phyloP scores from a whole-genome alignment of 176 grass and related monocot species.

The Tillandsia fasciculata region DNA sequence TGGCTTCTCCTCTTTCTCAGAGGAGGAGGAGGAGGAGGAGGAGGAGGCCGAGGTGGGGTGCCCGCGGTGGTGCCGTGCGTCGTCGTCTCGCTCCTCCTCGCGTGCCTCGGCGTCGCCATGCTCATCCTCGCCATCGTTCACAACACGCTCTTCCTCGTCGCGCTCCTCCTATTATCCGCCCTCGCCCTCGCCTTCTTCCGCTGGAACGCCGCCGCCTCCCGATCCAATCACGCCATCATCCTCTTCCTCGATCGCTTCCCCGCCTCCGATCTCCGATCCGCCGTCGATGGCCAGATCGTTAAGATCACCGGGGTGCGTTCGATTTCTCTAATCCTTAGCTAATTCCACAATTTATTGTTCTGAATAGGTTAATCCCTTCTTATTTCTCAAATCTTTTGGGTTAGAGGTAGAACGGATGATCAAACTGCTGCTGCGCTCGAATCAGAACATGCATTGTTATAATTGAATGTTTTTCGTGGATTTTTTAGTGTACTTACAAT shows the following conservation, averaged over 20 bases:
- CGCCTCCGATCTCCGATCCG: slow-evolving; percentile 49
- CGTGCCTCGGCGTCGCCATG: slow-evolving; percentile 48
- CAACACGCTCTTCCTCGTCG: slow-evolving; percentile 50
- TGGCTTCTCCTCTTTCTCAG: too few relatives aligned
- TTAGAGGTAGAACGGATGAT: too few relatives aligned
- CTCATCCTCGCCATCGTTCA: slow-evolving; percentile 74
- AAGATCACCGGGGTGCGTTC: slow-evolving; percentile 70
- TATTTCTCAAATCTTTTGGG: too few relatives aligned
- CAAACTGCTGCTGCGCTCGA: too few relatives aligned
- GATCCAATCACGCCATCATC: slow-evolving; percentile 35
- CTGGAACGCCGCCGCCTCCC: slow-evolving; percentile 49
- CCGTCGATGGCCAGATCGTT: slow-evolving; percentile 73
- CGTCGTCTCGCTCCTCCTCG: slow-evolving; percentile 51
- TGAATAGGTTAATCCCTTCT: too few relatives aligned
- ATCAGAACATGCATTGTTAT: neutral
- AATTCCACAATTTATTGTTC: too few relatives aligned
- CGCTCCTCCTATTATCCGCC: slow-evolving; percentile 35
- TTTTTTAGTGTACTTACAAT: too few relatives aligned
- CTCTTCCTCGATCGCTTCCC: slow-evolving; percentile 52
- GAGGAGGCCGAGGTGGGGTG: slow-evolving; percentile 18
- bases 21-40: neutral
- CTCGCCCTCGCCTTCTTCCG: slow-evolving; percentile 47
- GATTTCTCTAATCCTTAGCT: neutral
- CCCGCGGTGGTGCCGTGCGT: slow-evolving; percentile 36
- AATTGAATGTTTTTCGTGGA: neutral